Evolutionary conservation across 2,329 filamentous ascomycete species (phyloP).

Genomic region (Ramularia endophylla): DNA sequence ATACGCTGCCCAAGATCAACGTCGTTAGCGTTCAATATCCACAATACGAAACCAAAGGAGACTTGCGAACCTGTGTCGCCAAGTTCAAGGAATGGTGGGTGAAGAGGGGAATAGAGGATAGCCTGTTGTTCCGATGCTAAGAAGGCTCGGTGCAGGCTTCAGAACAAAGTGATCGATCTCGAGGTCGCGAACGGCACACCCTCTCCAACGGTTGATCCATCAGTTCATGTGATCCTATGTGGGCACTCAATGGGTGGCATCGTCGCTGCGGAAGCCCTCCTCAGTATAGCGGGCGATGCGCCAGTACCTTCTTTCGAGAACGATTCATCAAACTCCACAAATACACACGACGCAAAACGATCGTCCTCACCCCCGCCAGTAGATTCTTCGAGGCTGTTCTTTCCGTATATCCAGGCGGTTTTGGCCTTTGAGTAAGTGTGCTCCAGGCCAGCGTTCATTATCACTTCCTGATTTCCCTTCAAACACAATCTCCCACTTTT

Average conservation of each 20-base stretch:
- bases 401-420: conserved; percentile 85
- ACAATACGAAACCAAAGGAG: conserved; percentile 74
- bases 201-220: conserved; percentile 79
- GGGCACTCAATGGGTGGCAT: conserved; percentile 92
- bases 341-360: conserved; percentile 4
- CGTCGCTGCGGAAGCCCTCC: conserved; percentile 81
- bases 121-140: background rate
- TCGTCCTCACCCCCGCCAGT: conserved; percentile 15
- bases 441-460: too few species aligned
- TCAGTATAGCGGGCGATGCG: conserved; percentile 66
- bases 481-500: background rate
- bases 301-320: conserved; percentile 36
- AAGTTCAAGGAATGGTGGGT: conserved; percentile 69
- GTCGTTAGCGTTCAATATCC: conserved; percentile 69
- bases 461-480: too few species aligned
- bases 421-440: conserved; percentile 14
- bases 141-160: conserved; percentile 50
- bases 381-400: conserved; percentile 57
- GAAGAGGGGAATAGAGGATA: background rate
- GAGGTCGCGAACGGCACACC: conserved; percentile 77
- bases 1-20: conserved; percentile 62
- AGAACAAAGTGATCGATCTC: conserved; percentile 88
- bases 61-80: conserved; percentile 63
- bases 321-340: conserved; percentile 16
- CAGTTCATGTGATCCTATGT: conserved; percentile 72